Evolutionary conservation across 805 yeast genomes (phyloP).

Genomic region (Metschnikowia picachoensis): DNA sequence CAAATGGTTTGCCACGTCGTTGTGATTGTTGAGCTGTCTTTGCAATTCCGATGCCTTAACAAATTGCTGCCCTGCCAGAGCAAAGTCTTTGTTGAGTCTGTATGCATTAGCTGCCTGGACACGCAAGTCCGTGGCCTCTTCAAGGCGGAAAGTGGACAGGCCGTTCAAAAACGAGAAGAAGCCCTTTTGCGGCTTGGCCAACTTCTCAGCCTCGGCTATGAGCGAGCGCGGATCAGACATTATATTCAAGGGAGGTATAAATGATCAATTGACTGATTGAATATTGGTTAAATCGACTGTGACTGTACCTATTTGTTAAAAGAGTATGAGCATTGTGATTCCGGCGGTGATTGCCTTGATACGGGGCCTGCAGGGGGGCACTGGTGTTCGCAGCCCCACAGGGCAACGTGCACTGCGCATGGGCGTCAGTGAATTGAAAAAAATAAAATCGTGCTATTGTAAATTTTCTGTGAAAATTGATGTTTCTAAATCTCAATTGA

Average conservation of each 20-base stretch:
- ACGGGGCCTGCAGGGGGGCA: too few species aligned
- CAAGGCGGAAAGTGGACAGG: constrained; percentile 58
- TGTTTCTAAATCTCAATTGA: too few species aligned
- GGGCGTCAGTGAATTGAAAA: too few species aligned
- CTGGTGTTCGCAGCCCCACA: too few species aligned
- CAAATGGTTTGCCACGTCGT: constrained; percentile 86
- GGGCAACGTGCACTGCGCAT: too few species aligned
- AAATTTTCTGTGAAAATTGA: too few species aligned
- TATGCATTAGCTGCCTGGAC: constrained; percentile 92
- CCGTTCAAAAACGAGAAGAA: constrained; percentile 64
- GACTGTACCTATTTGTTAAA: too few species aligned
- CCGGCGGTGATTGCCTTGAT: too few species aligned
- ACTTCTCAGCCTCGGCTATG: constrained; percentile 41
- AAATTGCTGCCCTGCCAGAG: constrained; percentile 77
- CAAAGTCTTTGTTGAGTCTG: constrained; percentile 68
- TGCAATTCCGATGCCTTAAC: constrained; percentile 83
- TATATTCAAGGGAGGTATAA: neutral
- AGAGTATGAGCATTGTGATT: too few species aligned
- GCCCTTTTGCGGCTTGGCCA: constrained; percentile 61
- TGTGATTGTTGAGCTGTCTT: constrained; percentile 67
- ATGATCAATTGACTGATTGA: neutral
- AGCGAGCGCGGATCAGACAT: constrained; percentile 41
- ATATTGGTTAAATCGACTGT: neutral
- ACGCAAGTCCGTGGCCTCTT: constrained; percentile 90
- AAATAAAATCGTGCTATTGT: too few species aligned